Conservation (phyloP, 257 asterid species). For the Paraleonurus japonicus region DNA sequence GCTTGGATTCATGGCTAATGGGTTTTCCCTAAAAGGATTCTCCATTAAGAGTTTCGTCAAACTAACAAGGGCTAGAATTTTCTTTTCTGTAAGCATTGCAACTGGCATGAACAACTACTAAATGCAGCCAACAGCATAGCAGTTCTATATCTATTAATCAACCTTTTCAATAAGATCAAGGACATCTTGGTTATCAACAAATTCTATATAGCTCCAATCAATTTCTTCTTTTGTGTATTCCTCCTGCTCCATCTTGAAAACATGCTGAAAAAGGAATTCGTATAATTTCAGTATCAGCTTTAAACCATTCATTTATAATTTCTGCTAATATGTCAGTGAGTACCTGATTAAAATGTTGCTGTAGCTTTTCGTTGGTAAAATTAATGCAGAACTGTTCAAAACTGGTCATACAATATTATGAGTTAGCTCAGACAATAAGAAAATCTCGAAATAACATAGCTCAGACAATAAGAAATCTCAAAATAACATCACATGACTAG, state of each 20-base stretch:
- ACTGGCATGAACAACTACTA: constrained; percentile 7
- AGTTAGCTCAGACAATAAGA: constrained; percentile 26
- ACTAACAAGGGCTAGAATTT: not conserved
- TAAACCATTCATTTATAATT: constrained; percentile 4
- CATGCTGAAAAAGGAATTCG: constrained; percentile 61
- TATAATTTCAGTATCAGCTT: constrained; percentile 26
- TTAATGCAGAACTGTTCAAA: constrained; percentile 97
- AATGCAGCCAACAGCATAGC: constrained; percentile 3
- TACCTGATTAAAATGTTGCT: constrained; percentile 99
- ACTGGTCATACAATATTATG: constrained; percentile 40
- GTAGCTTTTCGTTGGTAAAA: constrained; percentile 96
- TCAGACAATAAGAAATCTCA: constrained; percentile 4
- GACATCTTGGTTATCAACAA: constrained; percentile 96
- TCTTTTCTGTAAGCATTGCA: not conserved
- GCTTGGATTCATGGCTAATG: constrained; percentile 1
- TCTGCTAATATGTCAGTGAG: constrained; percentile 22
- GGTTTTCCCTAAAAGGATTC: not conserved
- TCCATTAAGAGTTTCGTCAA: not conserved
- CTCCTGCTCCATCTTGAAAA: constrained; percentile 99
- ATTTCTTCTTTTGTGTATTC: constrained; percentile 92
- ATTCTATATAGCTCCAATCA: constrained; percentile 98
- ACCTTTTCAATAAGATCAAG: constrained; percentile 99
- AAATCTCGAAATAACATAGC: constrained; percentile 14
- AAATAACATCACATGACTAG: constrained; percentile 7
- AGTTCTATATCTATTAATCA: constrained; percentile 19